Percentiles rank a stretch among this genome's conserved stretches.
phyloP scores from a whole-genome alignment of 805 yeast species.

The Saccharomycopsis sp. region DNA sequence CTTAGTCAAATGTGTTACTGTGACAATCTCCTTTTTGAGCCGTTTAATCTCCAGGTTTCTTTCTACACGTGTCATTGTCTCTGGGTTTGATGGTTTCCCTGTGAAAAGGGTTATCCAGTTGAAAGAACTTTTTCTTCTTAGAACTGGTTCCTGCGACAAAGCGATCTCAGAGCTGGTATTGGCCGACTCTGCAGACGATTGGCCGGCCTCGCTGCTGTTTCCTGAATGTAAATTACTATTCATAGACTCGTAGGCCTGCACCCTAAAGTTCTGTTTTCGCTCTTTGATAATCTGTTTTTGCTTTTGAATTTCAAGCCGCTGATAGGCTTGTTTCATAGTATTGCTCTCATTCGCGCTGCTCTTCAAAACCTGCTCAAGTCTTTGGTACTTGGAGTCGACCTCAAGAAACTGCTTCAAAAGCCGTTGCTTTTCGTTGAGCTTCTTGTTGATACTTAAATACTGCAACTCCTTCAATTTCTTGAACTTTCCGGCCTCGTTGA shows the following conservation, averaged over 20 bases:
- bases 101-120: conserved; percentile 17
- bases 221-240: neutral
- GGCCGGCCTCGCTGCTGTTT: neutral
- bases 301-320: conserved; percentile 27
- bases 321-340: conserved; percentile 29
- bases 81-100: conserved; percentile 17
- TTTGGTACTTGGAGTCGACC: conserved; percentile 30
- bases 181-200: neutral
- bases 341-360: conserved; percentile 32
- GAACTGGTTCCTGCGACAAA: neutral
- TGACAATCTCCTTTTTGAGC: conserved; percentile 31
- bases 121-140: conserved; percentile 2
- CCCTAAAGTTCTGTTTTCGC: conserved; percentile 27
- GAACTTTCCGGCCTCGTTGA: conserved; percentile 46
- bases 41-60: conserved; percentile 32
- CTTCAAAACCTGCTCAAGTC: conserved; percentile 30
- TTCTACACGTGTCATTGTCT: conserved; percentile 30
- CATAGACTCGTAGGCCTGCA: conserved; percentile 21
- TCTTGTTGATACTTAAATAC: conserved; percentile 34
- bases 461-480: conserved; percentile 52
- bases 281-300: conserved; percentile 21
- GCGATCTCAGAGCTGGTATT: neutral
- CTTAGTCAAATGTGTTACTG: conserved; percentile 34
- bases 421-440: conserved; percentile 31
- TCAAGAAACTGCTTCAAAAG: conserved; percentile 29